Percentiles rank a stretch among this genome's conserved stretches.
Conservation (phyloP, 345 rosid species). For the Syzygium jambos region DNA sequence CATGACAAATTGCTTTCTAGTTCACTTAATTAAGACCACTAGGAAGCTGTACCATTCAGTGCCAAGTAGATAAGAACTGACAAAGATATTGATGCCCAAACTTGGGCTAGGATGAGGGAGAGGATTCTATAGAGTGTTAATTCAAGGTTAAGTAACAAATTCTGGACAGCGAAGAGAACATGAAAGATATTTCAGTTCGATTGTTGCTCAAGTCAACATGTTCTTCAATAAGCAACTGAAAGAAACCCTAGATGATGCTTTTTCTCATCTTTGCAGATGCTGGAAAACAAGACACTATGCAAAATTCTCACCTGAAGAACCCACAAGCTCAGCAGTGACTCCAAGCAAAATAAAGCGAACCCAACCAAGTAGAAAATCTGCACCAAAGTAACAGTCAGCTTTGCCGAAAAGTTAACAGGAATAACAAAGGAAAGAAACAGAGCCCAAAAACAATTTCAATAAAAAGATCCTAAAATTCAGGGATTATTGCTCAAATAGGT, state of each 20-base stretch:
- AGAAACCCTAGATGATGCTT: background rate
- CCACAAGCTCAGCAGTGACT: conserved; percentile 88
- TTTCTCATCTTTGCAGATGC: background rate
- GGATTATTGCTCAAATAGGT: background rate
- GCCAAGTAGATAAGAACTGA: background rate
- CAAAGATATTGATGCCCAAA: background rate
- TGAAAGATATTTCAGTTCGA: background rate
- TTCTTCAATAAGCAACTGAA: background rate
- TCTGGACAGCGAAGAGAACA: background rate
- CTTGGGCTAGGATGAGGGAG: background rate
- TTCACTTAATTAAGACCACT: background rate
- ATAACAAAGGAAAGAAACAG: background rate
- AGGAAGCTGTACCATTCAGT: background rate
- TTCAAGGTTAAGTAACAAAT: background rate
- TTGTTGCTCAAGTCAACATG: background rate
- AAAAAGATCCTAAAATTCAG: background rate
- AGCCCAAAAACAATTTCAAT: background rate
- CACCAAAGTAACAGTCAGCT: conserved; percentile 7
- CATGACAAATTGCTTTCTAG: background rate
- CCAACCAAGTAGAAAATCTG: conserved; percentile 95
- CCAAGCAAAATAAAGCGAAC: conserved; percentile 82
- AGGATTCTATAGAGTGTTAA: background rate
- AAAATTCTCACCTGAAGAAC: conserved; percentile 72
- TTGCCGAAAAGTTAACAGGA: background rate
- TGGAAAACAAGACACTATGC: background rate